Base-by-base conservation (phyloP, 2,329 filamentous ascomycete species). In the Taxawa tesnikishii region DNA sequence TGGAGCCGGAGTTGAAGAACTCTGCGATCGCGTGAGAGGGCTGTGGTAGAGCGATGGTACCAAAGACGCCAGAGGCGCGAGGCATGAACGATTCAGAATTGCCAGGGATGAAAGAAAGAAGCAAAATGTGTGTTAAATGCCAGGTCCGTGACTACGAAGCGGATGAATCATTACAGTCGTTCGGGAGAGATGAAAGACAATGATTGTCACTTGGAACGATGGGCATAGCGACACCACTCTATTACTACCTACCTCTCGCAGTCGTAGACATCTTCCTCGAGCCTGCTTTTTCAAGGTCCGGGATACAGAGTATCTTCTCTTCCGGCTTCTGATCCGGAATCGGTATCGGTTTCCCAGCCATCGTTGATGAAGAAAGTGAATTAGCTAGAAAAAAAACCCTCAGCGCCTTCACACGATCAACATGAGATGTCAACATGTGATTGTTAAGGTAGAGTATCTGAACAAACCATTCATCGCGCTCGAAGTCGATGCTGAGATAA, bases 1-100 rank as follows among this genome's bases (percentile, higher is more conserved):
- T 71, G 4, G 68, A 65, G 5, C 69, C 69, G 38, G 65, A 68
- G 44, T 73, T 72, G 47, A 65, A 73, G 50, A 71, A 73, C 31
- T 71, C 68, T 61, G 38, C 15, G 7, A 30, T 18, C 33, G 4
- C n/a, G 21, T 25, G 13, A 17, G 23, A 33, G 25, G 38, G 15
- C 13, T 18, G 29, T 5, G 5, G 10, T 16, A n/a, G 13, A 24
- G 25, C 4, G 32, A 15, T n/a, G n/a, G n/a, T n/a, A n/a, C n/a
- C n/a, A n/a, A n/a, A n/a, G n/a, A n/a, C n/a, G n/a, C n/a, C n/a
- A n/a, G n/a, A n/a, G n/a, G n/a, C n/a, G n/a, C n/a, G n/a, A n/a
- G n/a, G n/a, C n/a, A n/a, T n/a, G n/a, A n/a, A n/a, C n/a, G n/a
- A n/a, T n/a, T n/a, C n/a, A n/a, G n/a, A n/a, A n/a, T n/a, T n/a